These are phyloP conservation scores for Hypoxylon fuscum DNA, from an alignment of 495 filamentous ascomycete species.

Conservation along the genomic window DNA sequence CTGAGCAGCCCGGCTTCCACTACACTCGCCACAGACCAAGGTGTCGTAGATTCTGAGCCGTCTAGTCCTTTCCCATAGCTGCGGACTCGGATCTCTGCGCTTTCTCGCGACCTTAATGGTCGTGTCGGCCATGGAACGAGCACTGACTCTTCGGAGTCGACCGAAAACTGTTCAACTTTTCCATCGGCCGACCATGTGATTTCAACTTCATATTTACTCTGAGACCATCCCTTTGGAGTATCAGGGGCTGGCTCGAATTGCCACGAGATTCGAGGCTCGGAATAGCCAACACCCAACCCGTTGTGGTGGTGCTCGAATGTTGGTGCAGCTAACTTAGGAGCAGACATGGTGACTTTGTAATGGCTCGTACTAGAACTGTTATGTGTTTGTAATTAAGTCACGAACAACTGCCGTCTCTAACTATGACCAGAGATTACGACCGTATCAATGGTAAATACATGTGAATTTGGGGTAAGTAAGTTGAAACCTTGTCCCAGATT, in stretches of 20 bases:
- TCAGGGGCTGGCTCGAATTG: background rate
- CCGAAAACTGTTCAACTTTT: background rate
- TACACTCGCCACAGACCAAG: slow-evolving; percentile 44
- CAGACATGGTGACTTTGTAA: background rate
- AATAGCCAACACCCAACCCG: background rate
- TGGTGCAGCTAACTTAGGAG: background rate
- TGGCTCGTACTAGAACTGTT: background rate
- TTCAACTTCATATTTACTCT: background rate
- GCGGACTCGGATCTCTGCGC: slow-evolving; percentile 46
- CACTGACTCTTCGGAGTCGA: background rate
- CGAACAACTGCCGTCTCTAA: background rate
- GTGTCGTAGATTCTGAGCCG: slow-evolving; percentile 18
- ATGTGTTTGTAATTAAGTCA: background rate
- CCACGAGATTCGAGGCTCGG: background rate
- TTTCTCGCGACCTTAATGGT: slow-evolving; percentile 49
- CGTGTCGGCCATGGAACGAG: slow-evolving; percentile 47
- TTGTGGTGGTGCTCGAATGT: background rate
- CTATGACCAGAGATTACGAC: background rate
- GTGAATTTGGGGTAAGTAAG: background rate
- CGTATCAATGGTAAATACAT: background rate
- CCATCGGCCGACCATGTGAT: background rate
- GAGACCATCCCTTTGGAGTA: background rate
- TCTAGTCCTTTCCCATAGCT: slow-evolving; percentile 27
- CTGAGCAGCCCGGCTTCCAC: slow-evolving; percentile 48
- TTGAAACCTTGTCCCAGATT: background rate